A percentile compares a stretch with the other conserved stretches of the same genome.
These are phyloP conservation scores for Arthrobotrys iridis DNA, from an alignment of 2,329 filamentous ascomycete species.

Conservation along the genomic window DNA sequence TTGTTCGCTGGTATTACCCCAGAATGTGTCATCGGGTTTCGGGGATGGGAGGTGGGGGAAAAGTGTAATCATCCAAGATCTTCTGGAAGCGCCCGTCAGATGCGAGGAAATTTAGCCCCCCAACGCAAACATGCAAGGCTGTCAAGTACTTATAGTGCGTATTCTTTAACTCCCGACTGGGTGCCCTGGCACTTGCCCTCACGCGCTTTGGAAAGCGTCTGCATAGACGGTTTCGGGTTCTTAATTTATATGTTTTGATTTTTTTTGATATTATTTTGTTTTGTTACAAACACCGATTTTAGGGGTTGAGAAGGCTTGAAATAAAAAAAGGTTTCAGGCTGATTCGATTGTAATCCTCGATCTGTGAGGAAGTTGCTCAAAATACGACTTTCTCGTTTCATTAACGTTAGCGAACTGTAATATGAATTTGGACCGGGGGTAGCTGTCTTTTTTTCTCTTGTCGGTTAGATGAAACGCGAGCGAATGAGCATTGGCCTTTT, in stretches of 20 bases:
- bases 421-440: neutral
- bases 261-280: too few species aligned
- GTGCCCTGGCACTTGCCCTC: too few species aligned
- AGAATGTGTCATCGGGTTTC: neutral
- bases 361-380: neutral
- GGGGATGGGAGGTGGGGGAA: constrained; percentile 7
- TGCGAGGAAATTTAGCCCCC: neutral
- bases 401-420: neutral
- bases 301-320: too few species aligned
- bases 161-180: too few species aligned
- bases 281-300: neutral
- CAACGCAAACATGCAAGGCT: neutral
- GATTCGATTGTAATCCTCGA: neutral
- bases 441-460: neutral
- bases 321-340: neutral
- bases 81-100: neutral
- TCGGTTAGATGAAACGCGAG: constrained; percentile 24
- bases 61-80: neutral
- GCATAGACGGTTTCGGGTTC: too few species aligned
- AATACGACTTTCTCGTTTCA: too few species aligned
- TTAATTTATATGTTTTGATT: too few species aligned
- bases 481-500: neutral
- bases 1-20: neutral
- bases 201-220: too few species aligned
- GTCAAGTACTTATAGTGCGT: too few species aligned